Base-by-base conservation (phyloP, 345 rosid species). In the Jatropha curcas region DNA sequence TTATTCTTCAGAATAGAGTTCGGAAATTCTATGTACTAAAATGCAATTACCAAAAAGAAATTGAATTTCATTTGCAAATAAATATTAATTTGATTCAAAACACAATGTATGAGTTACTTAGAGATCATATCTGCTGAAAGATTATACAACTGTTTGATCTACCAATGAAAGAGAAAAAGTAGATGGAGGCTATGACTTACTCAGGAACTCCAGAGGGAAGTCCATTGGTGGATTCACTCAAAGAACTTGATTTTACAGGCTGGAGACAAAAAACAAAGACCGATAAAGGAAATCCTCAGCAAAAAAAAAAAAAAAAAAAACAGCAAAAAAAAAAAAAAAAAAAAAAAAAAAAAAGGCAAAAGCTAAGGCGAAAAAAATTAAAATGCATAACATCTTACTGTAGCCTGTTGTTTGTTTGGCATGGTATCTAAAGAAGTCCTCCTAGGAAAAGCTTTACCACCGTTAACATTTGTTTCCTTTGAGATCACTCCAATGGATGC, bases 221-320 rank as follows among this genome's bases (percentile, higher is more conserved):
- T 67, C 65, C 39, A 71, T 62, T 74, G 48, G 79, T 59, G 69
- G 86, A 77, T 60, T 77, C 79, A 83, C 71, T 80, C 70, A 30
- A 72, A 22, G 82, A 59, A 85, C 34, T 57, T 46, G 88, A 35
- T 78, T 86, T 84, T 51, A 48, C 78, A 57, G 86, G 77, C 93
- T 90, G 82, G 28, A n/a, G 75, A 71, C 14, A 65, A 74, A 0
- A 25, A 70, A 79, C 51, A 80, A 45, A 63, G 0, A 61, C 16
- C 14, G n/a, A 51, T 25, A 25, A 74, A 53, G 28, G 4, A 13
- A 35, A 28, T n/a, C 39, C 52, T 52, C 30, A 24, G 5, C 14
- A 74, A 39, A 55, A 46, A 41, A 37, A 7, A 39, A 55, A 46
- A 41, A 37, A 7, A 74, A 39, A 55, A 46, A 41, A 37, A 7